Evolutionary conservation across 2,329 filamentous ascomycete genomes (phyloP), one percentile per base, ranked within the genome.

Genomic region (Dactylellina parvicollis): DNA sequence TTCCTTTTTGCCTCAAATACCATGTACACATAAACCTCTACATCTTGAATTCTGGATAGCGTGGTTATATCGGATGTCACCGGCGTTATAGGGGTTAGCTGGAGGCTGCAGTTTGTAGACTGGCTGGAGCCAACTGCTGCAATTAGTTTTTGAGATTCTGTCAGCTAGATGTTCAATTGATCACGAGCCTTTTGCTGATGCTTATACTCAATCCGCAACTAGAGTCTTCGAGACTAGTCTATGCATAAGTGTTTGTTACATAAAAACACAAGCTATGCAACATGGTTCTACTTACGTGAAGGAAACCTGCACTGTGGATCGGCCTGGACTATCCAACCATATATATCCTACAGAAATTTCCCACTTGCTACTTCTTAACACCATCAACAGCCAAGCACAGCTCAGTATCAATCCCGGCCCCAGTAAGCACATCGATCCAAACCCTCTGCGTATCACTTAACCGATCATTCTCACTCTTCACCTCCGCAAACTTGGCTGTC

Each of bases 361-460:
- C 34, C 16, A 24, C 2, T 18, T 60, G 3, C 40, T 64, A 64
- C 14, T 49, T 59, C 52, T 65, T 72, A 10, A 16, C 44, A 12
- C 46, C 52, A 32, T 72, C 54, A 22, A 72, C 24, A 18, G 67
- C 67, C 28, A 46, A 40, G 22, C 67, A 72, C 16, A 98, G 83
- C 77, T 96, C 93, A 26, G 98, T 94, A 76, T 85, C 87, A 38
- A 98, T 86, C 1, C 95, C 94, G 0, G 93, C 92, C 0, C 90
- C 89, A 5, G 89, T 90, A 59, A 99, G 84, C 5, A 97, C 92
- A 83, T 98, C 92, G 78, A 98, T 96, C 95, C 95, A 99, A 76
- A 99, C 85, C 77, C 95, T 84, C 82, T 99, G 95, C 16, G 93
- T 96, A 83, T 99, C 95, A 81, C 94, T 98, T 78, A 99, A 83